phyloP scores from a whole-genome alignment of 805 yeast species.

The Suhomyces sp. region DNA sequence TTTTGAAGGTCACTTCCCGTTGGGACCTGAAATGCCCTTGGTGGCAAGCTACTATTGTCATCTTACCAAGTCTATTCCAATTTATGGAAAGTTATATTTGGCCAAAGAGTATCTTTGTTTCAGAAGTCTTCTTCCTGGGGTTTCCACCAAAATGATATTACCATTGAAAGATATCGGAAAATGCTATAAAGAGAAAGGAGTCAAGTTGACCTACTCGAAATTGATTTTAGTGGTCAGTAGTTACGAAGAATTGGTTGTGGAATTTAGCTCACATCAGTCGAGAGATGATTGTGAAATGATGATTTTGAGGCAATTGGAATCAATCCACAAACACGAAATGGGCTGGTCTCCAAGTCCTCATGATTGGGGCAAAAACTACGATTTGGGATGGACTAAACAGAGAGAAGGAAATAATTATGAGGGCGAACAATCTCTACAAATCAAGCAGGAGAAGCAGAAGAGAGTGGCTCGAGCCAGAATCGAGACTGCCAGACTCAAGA shows the following conservation, averaged over 20 bases:
- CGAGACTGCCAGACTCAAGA: slow-evolving; percentile 58
- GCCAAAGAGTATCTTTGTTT: slow-evolving; percentile 73
- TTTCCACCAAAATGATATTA: slow-evolving; percentile 74
- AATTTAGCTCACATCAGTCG: slow-evolving; percentile 60
- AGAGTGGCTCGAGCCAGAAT: slow-evolving; percentile 23
- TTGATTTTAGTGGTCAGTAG: slow-evolving; percentile 68
- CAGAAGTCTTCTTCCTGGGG: slow-evolving; percentile 74
- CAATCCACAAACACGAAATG: slow-evolving; percentile 22
- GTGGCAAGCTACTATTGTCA: slow-evolving; percentile 70
- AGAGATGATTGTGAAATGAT: slow-evolving; percentile 72
- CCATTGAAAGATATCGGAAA: slow-evolving; percentile 74
- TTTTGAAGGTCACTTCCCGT: slow-evolving; percentile 64
- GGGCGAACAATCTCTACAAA: not conserved
- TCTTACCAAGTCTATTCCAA: slow-evolving; percentile 67
- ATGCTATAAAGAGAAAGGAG: slow-evolving; percentile 64
- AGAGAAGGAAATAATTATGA: slow-evolving; percentile 8
- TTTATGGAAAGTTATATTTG: slow-evolving; percentile 79
- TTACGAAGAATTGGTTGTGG: slow-evolving; percentile 73
- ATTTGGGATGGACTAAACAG: slow-evolving; percentile 13
- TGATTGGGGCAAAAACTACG: slow-evolving; percentile 23
- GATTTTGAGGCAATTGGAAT: slow-evolving; percentile 50
- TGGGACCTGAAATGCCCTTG: slow-evolving; percentile 50
- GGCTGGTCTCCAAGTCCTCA: slow-evolving; percentile 18
- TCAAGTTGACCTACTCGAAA: slow-evolving; percentile 66
- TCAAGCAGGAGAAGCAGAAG: slow-evolving; percentile 3